Evolutionary conservation across 169 alveolate species (phyloP), one percentile per base, ranked within the genome.

Genomic region (Plasmodium vinckei): DNA sequence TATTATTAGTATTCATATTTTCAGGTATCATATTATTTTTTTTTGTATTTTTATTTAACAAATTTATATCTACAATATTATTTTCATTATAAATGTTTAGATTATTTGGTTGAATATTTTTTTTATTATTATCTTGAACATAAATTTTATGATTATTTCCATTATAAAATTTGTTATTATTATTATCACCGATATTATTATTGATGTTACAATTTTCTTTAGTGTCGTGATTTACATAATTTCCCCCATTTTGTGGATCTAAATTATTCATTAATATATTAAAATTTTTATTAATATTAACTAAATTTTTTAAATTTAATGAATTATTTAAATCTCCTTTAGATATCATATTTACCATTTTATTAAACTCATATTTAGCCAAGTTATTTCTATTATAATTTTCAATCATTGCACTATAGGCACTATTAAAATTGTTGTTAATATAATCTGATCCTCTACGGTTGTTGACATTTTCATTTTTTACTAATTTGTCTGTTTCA

Each of bases 231-330:
- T 25, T 75, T 15, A 44, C 68, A 25, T 44, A 69, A 5, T 19
- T 69, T 3, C 23, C 23, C 2, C 3, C 59, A 51, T 15, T 51
- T 51, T 12, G 60, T 9, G 64, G 13, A 46, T 46, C 68, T 60
- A 61, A 19, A 44, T 70, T 82, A 15, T 67, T 49, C 82, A 82
- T 82, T 17, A 82, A 21, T 47, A 82, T 21, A 33, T 82, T 82
- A 51, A 82, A 82, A 19, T 82, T 82, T 5, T 51, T 67, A 25
- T 82, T 82, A n/a, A 82, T 82, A 49, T 67, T 82, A 10, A 65
- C 49, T 54, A 82, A 21, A 17, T 61, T 82, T 65, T 82, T 82
- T 67, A 61, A 67, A 49, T 82, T 82, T 54, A 67, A 12, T 1
- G 90, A 15, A 53, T 33, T 46, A n/a, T 47, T 17, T 59, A 54